Percentiles rank a stretch among this genome's conserved stretches.
Evolutionary conservation across 192 early-diverging fungal genomes (phyloP).

Genomic region (Coemansia sp.): DNA sequence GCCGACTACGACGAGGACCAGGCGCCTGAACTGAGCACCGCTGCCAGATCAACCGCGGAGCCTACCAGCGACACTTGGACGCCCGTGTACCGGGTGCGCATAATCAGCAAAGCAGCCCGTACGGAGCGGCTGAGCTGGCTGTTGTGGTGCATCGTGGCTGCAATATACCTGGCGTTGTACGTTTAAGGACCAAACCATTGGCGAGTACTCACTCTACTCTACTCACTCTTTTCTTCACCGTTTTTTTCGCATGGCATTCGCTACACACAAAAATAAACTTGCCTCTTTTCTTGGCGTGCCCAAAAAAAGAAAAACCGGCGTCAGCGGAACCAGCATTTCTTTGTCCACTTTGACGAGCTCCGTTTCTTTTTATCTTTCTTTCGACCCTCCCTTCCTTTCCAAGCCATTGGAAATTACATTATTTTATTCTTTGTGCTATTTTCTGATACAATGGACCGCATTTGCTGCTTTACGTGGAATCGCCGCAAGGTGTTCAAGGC

Average conservation of each 20-base stretch:
- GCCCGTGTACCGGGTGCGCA: conserved; percentile 29
- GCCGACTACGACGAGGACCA: background rate
- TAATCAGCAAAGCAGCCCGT: conserved; percentile 19
- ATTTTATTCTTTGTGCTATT: background rate
- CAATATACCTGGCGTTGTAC: conserved; percentile 1
- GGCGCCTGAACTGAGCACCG: background rate
- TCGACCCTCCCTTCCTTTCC: too few species aligned
- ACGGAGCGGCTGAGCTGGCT: background rate
- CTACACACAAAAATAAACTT: too few species aligned
- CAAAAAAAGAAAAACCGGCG: too few species aligned
- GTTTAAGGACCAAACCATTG: background rate
- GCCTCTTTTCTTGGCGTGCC: too few species aligned
- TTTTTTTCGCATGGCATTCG: background rate
- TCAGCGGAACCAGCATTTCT: background rate
- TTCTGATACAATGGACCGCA: conserved; percentile 3
- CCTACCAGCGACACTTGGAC: conserved; percentile 6
- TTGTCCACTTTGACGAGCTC: background rate
- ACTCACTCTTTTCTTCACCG: background rate
- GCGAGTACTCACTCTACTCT: too few species aligned
- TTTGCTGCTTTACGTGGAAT: conserved; percentile 26
- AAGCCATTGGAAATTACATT: too few species aligned
- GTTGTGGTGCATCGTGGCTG: background rate
- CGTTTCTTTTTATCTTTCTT: background rate
- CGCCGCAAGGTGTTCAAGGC: conserved; percentile 37
- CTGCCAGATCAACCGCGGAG: background rate